Evolutionary conservation across 2,329 filamentous ascomycete genomes (phyloP), one percentile per base, ranked within the genome.

Genomic region (Immersiporthe knoxdaviesiana): DNA sequence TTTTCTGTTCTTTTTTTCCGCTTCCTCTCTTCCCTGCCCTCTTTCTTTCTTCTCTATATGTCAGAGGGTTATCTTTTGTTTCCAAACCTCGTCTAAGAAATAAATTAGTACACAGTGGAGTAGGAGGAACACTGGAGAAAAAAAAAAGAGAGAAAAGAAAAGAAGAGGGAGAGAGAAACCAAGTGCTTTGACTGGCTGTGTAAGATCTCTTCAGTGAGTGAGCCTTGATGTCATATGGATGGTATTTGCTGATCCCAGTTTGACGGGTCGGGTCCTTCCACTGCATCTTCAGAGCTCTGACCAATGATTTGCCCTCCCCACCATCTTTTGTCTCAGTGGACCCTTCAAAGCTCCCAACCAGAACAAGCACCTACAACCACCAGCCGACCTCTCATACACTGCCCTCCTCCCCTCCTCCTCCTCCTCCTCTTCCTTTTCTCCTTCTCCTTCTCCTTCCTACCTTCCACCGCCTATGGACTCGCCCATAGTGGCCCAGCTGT

Each of bases 401-500:
- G n/a, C 21, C 18, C 21, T 21, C 21, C 47, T 11, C 21, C 16
- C 8, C 5, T n/a, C 47, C 47, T 50, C 47, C 2, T 47, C 44
- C 44, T n/a, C 50, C 21, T 52, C n/a, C 8, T 52, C 47, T 7
- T 24, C 8, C 47, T 35, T 18, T 18, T 59, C 18, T 21, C 18
- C 21, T 12, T 14, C 50, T 37, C 21, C 32, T 37, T 11, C 56
- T 14, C 32, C 12, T 7, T 16, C 30, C 11, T 32, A 37, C 56
- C 30, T 16, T 16, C 11, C 56, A 37, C 56, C 30, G n/a, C 56
- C 32, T 50, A 97, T 97, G 94, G 94, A 97, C 82, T 94, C 92
- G 24, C 91, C 91, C 70, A 83, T 92, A 72, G 85, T 94, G 73
- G 88, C 88, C 63, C 91, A 91, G 77, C 86, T 97, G 77, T 95